Evolutionary conservation across 805 yeast species (phyloP).

Genomic region (Hanseniaspora jakobsenii): DNA sequence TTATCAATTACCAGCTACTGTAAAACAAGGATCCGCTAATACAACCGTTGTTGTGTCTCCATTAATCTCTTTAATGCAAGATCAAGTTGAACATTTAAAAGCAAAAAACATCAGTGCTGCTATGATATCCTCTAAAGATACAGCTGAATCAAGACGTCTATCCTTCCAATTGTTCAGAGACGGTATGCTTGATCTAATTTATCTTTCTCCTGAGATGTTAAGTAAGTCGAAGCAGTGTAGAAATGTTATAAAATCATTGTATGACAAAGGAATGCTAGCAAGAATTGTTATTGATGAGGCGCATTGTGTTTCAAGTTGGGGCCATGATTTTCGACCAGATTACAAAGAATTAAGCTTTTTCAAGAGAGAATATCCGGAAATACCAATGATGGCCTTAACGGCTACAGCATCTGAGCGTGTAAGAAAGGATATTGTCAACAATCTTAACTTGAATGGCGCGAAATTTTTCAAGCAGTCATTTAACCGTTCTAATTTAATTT

Average conservation of each 20-base stretch:
- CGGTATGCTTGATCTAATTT: constrained; percentile 64
- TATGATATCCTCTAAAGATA: constrained; percentile 72
- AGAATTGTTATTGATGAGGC: constrained; percentile 93
- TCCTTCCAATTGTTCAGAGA: constrained; percentile 50
- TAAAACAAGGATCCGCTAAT: constrained; percentile 68
- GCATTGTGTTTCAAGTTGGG: constrained; percentile 97
- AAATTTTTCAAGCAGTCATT: constrained; percentile 76
- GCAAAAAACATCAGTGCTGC: constrained; percentile 64
- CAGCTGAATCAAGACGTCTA: constrained; percentile 48
- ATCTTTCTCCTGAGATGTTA: constrained; percentile 90
- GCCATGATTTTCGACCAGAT: constrained; percentile 95
- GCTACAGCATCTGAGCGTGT: constrained; percentile 95
- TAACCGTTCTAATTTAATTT: constrained; percentile 73
- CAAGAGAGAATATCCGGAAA: constrained; percentile 57
- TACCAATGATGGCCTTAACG: constrained; percentile 91
- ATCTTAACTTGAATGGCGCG: constrained; percentile 51
- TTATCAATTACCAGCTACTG: constrained; percentile 86
- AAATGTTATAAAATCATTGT: constrained; percentile 45
- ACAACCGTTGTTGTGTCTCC: constrained; percentile 91
- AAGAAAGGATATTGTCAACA: constrained; percentile 69
- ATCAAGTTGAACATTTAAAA: constrained; percentile 75
- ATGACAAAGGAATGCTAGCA: constrained; percentile 50
- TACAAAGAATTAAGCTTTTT: constrained; percentile 70
- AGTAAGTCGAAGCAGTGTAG: constrained; percentile 60
- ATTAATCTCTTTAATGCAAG: constrained; percentile 91